These are phyloP conservation scores for Dryadomyces quercus-mongolicae DNA, from an alignment of 2,329 filamentous ascomycete genomes.

Conservation along the genomic window DNA sequence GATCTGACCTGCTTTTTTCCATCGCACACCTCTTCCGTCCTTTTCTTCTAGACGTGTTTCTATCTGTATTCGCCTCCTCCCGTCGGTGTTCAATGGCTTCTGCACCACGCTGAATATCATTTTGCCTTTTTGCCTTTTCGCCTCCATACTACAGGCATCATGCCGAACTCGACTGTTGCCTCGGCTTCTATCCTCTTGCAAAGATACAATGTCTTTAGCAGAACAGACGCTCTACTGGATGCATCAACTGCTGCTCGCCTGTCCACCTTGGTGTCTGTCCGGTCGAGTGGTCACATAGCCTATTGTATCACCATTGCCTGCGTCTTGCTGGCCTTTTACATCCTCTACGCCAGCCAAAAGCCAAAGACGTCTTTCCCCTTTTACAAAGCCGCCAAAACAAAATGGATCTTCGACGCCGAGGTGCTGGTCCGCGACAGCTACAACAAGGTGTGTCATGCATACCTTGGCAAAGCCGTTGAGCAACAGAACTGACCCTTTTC, in stretches of 20 bases:
- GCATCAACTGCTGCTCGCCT: conserved; percentile 16
- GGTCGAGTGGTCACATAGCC: conserved; percentile 18
- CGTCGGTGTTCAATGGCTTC: too few species aligned
- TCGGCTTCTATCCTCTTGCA: conserved; percentile 9
- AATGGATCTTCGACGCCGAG: conserved; percentile 40
- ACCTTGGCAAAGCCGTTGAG: too few species aligned
- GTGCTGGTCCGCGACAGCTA: conserved; percentile 35
- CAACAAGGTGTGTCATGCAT: conserved; percentile 23
- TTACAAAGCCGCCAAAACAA: conserved; percentile 34
- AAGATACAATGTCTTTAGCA: conserved; percentile 12
- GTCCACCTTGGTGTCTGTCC: conserved; percentile 11
- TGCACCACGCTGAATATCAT: not conserved
- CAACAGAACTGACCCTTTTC: too few species aligned
- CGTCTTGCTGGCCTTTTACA: conserved; percentile 25
- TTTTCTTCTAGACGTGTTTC: not conserved
- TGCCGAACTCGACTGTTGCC: conserved; percentile 13
- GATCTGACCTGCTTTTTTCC: not conserved
- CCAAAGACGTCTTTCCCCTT: conserved; percentile 25
- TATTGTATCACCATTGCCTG: conserved; percentile 29
- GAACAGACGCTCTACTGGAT: conserved; percentile 14
- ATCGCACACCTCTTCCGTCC: not conserved
- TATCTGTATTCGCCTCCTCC: not conserved
- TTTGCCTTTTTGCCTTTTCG: not conserved
- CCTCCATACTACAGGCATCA: conserved; percentile 1
- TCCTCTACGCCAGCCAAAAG: conserved; percentile 22